Base-by-base conservation (phyloP, 2,329 filamentous ascomycete genomes). In the Ophiocordyceps camponoti-floridani region DNA sequence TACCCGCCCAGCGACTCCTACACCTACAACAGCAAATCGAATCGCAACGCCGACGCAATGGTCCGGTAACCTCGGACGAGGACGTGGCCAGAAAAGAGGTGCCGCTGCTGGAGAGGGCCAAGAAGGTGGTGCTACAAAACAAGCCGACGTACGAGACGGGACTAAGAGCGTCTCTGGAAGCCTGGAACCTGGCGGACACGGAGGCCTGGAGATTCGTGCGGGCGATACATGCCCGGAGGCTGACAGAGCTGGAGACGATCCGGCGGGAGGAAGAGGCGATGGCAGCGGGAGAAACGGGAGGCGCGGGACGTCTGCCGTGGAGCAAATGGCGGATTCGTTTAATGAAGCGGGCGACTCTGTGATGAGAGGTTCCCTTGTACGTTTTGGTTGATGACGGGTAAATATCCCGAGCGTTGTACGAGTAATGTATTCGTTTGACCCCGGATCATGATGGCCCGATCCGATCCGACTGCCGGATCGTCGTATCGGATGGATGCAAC, bases 181-280 rank as follows among this genome's bases (percentile, higher is more conserved):
- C 74, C 11, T 80, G 76, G 76, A 79, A 76, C 56, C 57, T 86
- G 50, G 81, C 77, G 0, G 84, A 89, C 53, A 79, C 78, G 1
- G 83, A 89, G 60, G 77, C 77, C 1, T 89, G 83, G 83, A 75
- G 74, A 53, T 88, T 88, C 55, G 71, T 78, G 5, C 66, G 78
- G 35, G 82, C 83, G 0, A 85, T 73, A 50, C 63, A 77, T 43
- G 81, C 80, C 16, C 64, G 82, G 66, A 51, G 67, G 72, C 53
- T 88, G 82, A 35, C n/a, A 80, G 79, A 84, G 56, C 72, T 79
- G 48, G 73, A 82, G 48, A 80, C 85, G 63, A 69, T 69, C 49
- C n/a, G 10, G 37, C n/a, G 18, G 18, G 18, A 40, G 16, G 19
- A 11, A 26, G 40, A 42, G 14, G 6, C 12, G 12, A 35, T 4